Conservation (phyloP, 257 asterid species). For the Thymus mandschuricus region DNA sequence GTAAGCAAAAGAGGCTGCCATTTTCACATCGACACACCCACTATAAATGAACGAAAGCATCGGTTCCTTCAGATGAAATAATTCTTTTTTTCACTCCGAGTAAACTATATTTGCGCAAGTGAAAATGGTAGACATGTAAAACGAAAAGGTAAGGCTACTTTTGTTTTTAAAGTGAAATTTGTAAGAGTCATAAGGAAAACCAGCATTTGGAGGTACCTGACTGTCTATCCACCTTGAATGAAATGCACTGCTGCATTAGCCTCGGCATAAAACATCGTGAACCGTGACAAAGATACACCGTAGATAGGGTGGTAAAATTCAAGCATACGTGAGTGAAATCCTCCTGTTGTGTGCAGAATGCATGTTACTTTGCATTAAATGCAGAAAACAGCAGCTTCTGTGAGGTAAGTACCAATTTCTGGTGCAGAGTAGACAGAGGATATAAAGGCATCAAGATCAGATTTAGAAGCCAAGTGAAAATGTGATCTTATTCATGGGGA, state of each 20-base stretch:
- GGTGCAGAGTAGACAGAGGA: not conserved
- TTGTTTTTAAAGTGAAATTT: not conserved
- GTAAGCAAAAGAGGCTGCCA: not conserved
- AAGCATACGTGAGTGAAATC: not conserved
- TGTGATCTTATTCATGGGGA: slow-evolving; percentile 10
- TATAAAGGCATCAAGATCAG: slow-evolving; percentile 14
- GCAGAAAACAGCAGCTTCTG: slow-evolving; percentile 1
- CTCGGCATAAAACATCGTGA: not conserved
- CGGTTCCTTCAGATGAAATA: not conserved
- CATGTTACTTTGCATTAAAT: not conserved
- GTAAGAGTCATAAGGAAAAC: not conserved
- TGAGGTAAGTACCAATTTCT: not conserved
- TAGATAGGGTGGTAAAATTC: not conserved
- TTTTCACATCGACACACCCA: slow-evolving; percentile 11
- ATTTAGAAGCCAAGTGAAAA: slow-evolving; percentile 4
- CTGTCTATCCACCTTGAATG: not conserved
- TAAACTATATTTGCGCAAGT: not conserved
- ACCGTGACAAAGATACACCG: not conserved
- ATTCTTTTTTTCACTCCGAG: not conserved
- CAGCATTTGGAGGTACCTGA: not conserved
- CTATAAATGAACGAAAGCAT: not conserved
- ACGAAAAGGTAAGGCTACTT: not conserved
- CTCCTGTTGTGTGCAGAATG: not conserved
- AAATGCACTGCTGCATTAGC: not conserved
- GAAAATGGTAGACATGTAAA: not conserved